Evolutionary conservation across 2,329 filamentous ascomycete genomes (phyloP).

Genomic region (Hyphodiscus sp.): DNA sequence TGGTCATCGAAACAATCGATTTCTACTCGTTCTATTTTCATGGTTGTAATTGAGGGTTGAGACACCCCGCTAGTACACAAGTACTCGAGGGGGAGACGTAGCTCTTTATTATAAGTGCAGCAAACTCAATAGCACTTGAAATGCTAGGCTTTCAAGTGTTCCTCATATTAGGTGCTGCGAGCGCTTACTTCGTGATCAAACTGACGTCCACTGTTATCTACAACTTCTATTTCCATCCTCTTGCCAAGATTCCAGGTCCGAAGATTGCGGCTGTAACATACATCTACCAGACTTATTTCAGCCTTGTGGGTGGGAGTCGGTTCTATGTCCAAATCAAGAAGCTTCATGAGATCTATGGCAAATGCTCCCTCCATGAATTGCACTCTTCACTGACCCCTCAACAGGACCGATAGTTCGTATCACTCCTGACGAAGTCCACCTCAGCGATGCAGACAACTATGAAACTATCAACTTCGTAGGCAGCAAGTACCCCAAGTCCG

Average conservation of each 20-base stretch:
- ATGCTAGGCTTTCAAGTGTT: neutral
- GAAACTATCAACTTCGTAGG: conserved; percentile 2
- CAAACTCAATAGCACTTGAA: neutral
- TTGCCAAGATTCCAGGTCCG: conserved; percentile 14
- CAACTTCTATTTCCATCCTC: conserved; percentile 9
- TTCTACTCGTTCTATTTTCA: no score
- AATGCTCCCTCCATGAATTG: no score
- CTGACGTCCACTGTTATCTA: conserved; percentile 4
- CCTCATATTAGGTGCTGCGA: neutral
- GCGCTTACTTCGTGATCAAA: neutral
- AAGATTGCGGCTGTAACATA: conserved; percentile 13
- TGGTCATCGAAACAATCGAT: no score
- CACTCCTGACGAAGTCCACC: conserved; percentile 22
- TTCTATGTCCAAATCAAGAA: conserved; percentile 6
- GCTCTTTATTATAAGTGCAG: no score
- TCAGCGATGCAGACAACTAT: conserved; percentile 18
- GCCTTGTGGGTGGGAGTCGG: conserved; percentile 3
- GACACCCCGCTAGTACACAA: no score
- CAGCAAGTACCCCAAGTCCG: conserved; percentile 2
- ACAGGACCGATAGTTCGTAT: conserved; percentile 22
- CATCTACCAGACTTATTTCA: conserved; percentile 15
- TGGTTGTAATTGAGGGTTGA: no score
- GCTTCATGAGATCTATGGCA: conserved; percentile 13
- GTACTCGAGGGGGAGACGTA: no score
- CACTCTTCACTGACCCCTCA: no score